These are phyloP conservation scores for Amylocarpus encephaloides DNA, from an alignment of 2,329 filamentous ascomycete genomes.

Conservation along the genomic window DNA sequence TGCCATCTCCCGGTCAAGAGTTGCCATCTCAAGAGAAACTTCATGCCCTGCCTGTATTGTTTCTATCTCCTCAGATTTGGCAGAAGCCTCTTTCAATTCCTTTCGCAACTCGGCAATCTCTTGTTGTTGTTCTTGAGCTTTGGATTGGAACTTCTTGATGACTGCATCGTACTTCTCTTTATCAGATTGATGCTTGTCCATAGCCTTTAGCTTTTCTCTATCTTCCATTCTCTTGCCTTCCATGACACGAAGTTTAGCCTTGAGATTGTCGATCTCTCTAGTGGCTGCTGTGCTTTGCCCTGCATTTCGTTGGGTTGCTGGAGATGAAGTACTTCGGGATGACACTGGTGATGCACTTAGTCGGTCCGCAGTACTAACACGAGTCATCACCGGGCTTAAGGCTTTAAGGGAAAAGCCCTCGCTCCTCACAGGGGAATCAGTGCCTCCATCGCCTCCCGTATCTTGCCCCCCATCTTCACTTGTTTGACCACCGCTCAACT, in stretches of 20 bases:
- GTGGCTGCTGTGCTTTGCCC: conserved; percentile 26
- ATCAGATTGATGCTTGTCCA: conserved; percentile 72
- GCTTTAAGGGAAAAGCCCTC: conserved; percentile 28
- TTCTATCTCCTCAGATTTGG: conserved; percentile 63
- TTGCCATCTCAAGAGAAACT: conserved; percentile 74
- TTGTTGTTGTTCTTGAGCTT: conserved; percentile 77
- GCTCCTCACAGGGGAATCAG: conserved; percentile 43
- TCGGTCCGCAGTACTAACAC: conserved; percentile 21
- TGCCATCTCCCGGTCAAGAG: conserved; percentile 90
- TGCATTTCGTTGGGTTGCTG: conserved; percentile 18
- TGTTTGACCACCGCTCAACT: conserved; percentile 25
- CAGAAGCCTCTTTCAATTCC: conserved; percentile 69
- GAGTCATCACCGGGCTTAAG: conserved; percentile 24
- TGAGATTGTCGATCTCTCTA: conserved; percentile 76
- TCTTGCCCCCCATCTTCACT: conserved; percentile 27
- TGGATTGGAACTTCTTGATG: conserved; percentile 84
- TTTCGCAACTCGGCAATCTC: conserved; percentile 73
- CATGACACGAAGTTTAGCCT: conserved; percentile 78
- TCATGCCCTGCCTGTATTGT: conserved; percentile 78
- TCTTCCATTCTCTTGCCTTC: conserved; percentile 85
- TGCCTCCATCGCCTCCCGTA: conserved; percentile 23
- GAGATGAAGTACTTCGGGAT: conserved; percentile 22
- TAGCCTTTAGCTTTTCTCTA: conserved; percentile 71
- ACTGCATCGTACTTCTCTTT: conserved; percentile 74
- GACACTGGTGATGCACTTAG: conserved; percentile 21